Evolutionary conservation across 495 filamentous ascomycete species (phyloP), one percentile per base, ranked within the genome.

Genomic region (Xylaria flabelliformis): DNA sequence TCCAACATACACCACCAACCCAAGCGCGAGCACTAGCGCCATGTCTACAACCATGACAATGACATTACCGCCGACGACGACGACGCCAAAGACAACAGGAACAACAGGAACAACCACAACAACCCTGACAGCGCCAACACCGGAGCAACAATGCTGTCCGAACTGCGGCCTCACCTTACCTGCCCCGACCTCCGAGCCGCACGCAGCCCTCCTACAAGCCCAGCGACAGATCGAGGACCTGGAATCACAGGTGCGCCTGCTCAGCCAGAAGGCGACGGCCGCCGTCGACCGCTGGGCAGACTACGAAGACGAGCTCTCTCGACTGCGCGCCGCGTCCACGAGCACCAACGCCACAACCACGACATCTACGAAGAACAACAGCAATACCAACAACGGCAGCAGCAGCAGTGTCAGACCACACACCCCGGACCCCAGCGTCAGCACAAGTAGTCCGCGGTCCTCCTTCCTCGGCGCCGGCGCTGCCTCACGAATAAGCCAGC

Each of bases 271-370:
- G 80, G 93, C 93, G 48, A 87, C 90, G 0, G 87, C 90, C 42
- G 92, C 94, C 75, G 89, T 86, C 70, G 90, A 94, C 83, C 92
- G 93, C 84, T 90, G 94, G 81, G 92, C 94, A 77, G 93, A 97
- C 83, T 97, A 97, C 87, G 96, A 99, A 87, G 93, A 97, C 79
- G 93, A 97, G 82, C 82, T 97, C 9, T 87, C 87, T 70, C 86
- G 86, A 42, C 86, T 94, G 65, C 90, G 90, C 74, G 79, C 87
- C 72, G 64, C 75, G 70, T 51, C 73, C 65, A 58, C 74, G 62
- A 48, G 76, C 70, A 55, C 74, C 67, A 50, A 75, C 76, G 39
- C 81, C 58, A 80, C 84, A 44, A 61, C 77, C 71, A 78, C 80
- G 39, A 79, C 83, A 44, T 70, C 73, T 51, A 24, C 70, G 71